Base-by-base conservation (phyloP, 306 rosid genomes). In the Acacia crassicarpa region DNA sequence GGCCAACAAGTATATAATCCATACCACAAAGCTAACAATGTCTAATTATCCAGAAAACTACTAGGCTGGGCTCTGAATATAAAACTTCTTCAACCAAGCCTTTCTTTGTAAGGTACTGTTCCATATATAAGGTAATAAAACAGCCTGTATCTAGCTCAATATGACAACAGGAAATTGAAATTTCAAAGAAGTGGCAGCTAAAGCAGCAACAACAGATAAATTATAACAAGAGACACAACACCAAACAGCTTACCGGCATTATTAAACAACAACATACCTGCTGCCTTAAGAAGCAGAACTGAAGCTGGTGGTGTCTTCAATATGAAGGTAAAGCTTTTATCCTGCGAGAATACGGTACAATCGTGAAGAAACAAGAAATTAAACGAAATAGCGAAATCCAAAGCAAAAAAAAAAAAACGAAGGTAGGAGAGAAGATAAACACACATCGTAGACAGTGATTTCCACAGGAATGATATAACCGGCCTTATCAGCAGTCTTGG, bases 291-390 rank as follows among this genome's bases (percentile, higher is more conserved):
- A n/a, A 96, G 91, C 72, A 96, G 87, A 89, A 93, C 97, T 15
- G 99, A 96, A 79, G 99, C 99, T 71, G 97, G 99, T 5, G 99
- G 99, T 2, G 98, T 96, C 91, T 95, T 95, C 83, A 95, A 77
- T 48, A 95, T 76, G 84, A 95, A 95, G 82, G 99, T 95, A 80
- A 95, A 95, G 85, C 99, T 95, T 84, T 89, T 95, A 87, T 93
- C 99, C 99, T 93, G 85, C 43, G 2, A 67, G 20, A 51, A 68
- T 44, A 67, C 12, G 77, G 48, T 12, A 73, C 3, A 69, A 85
- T 22, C 15, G 10, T 11, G 78, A 6, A 15, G 33, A 35, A 25
- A 8, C 19, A 48, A 35, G 54, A 4, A 48, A 74, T 62, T 8
- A 61, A 22, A 40, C 0, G 30, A 48, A 5, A 8, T 16, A 66